Evolutionary conservation across 225 moss, liverwort and hornwort species (phyloP), one percentile per base, ranked within the genome.

Genomic region (Pseudoscleropodium purum): DNA sequence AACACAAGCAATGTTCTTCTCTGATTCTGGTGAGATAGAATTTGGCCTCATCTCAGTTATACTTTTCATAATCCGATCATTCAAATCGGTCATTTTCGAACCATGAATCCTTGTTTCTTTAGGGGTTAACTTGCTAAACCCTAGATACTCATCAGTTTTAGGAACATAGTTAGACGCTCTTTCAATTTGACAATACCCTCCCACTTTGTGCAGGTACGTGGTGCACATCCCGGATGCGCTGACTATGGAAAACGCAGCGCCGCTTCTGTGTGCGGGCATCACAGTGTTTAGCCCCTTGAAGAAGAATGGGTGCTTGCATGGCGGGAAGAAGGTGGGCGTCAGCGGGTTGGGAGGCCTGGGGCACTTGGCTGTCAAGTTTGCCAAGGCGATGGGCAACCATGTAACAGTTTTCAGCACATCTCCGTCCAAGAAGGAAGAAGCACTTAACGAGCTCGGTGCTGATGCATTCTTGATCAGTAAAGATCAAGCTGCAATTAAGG

Each of bases 341-440:
- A 79, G 93, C 43, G 93, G 93, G 37, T 93, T 96, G 39, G 96
- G 96, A 80, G 96, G 95, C 12, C 78, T 96, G 33, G 96, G 96
- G 13, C 96, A 96, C 82, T 83, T 95, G 90, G 94, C 93, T 30
- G 95, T 96, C 30, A 93, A 91, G 62, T 91, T 96, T 86, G 95
- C 91, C 25, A 94, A 96, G 89, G 94, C 95, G 37, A 94, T 95
- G 85, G 96, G 96, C 79, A 90, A 94, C 69, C 92, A 91, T 73
- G 95, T 96, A 29, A 96, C 94, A 10, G 95, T 96, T 34, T 84
- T 95, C 77, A 96, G 95, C 86, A 94, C 94, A 30, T 95, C 96
- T 7, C 81, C 80, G 33, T 62, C 82, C 43, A 96, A 96, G 89
- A 93, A 90, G 89, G 94, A 92, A 24, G 96, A 96, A 88, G 96